Percentiles rank a stretch among this genome's conserved stretches.
Evolutionary conservation across 352 stramenopile species (phyloP).

Genomic region (Aphanomyces stellatus): DNA sequence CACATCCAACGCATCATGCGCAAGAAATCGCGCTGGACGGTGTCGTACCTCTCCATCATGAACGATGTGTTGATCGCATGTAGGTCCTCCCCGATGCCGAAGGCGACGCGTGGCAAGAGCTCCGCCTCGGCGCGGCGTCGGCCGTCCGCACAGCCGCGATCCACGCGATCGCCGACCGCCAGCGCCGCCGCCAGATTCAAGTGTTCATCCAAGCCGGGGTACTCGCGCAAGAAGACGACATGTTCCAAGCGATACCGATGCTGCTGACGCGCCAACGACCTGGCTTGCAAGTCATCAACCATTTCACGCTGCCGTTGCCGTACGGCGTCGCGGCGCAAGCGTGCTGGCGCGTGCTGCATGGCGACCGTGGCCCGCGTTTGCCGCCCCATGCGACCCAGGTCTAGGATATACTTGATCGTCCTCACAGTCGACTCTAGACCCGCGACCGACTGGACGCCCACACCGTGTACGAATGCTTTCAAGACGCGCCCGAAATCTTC

Average conservation of each 20-base stretch:
- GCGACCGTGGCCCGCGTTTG: neutral
- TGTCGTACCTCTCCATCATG: neutral
- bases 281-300: neutral
- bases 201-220: conserved; percentile 8
- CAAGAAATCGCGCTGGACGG: neutral
- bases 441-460: conserved; percentile 7
- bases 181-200: neutral
- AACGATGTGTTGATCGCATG: no score
- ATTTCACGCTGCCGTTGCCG: neutral
- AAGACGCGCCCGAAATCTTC: neutral
- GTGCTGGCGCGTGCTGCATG: neutral
- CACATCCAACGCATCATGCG: neutral
- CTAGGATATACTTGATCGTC: neutral
- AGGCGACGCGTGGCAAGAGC: neutral
- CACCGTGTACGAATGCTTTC: conserved; percentile 6
- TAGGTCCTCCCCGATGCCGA: neutral
- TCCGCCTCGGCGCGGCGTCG: neutral
- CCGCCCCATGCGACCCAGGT: neutral
- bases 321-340: neutral
- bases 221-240: conserved; percentile 4
- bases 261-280: neutral
- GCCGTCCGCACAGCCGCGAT: neutral
- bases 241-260: neutral
- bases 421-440: neutral
- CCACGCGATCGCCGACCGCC: conserved; percentile 1